Evolutionary conservation across 495 filamentous ascomycete genomes (phyloP), one percentile per base, ranked within the genome.

Genomic region (Viridothelium virens): DNA sequence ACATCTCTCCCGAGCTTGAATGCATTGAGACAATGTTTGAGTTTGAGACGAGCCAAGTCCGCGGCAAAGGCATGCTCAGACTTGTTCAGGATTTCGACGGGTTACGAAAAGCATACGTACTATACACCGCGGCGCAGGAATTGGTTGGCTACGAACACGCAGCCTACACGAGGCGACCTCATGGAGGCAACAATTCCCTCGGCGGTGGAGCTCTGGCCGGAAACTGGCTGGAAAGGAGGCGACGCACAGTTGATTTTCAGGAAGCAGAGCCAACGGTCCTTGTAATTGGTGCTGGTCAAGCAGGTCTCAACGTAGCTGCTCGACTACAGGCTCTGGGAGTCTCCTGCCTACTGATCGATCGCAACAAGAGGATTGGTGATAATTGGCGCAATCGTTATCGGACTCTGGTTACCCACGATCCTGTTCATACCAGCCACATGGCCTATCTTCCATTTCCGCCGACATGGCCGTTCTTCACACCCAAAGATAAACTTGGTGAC

Each of bases 401-500:
- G 63, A 77, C 80, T 38, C 78, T 84, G 2, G 88, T 91, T 0
- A 81, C 91, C 5, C 90, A 92, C 70, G 89, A 92, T 67, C 86
- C 88, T 0, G 85, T 92, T 3, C 89, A 87, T 84, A 90, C 84
- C 69, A 46, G 18, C 12, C 66, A 70, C 39, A 65, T 70, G 66
- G 38, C 89, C 1, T 92, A 91, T 74, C 59, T 92, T 1, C 76
- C 79, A 0, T 92, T 92, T 69, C 89, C 90, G 10, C 66, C 79
- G 0, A 77, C 76, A 65, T 92, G 89, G 88, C 85, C 85, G 0
- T 47, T 65, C 14, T 71, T 71, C 62, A 72, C 66, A 14, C 89
- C 90, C 2, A 92, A 92, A 71, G 88, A 92, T 72, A 92, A 92
- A 66, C 79, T 92, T 0, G 90, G 85, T n/a, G 86, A 90, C 39